Evolutionary conservation across 73 alveolate genomes (phyloP), one percentile per base, ranked within the genome.

Genomic region (Paramecium tetraurelia): DNA sequence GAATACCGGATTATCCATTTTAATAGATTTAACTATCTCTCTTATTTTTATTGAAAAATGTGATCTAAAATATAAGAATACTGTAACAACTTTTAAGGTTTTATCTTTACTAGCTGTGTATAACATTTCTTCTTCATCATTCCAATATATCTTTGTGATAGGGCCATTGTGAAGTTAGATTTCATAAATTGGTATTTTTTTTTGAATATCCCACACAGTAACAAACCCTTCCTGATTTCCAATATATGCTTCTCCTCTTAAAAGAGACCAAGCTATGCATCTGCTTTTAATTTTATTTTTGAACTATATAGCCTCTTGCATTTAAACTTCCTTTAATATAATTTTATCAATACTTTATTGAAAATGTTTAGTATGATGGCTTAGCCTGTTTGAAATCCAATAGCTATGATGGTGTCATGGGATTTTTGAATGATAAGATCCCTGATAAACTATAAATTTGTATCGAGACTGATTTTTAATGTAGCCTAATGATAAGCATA

Each of bases 211-310:
- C 90, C 90, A 80, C 7, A 80, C 75, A 31, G 90, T 80, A 21
- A 80, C 70, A 80, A n/a, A 40, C n/a, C 90, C 90, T 35, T 80
- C 90, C 10, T 80, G 14, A 48, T 80, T 80, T 48, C 90, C 90
- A 4, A 80, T 80, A 16, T 22, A 80, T 14, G 46, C 90, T 44
- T 80, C 90, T 24, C 77, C 75, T 80, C 90, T 80, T 11, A 27
- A 44, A 22, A 27, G 63, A 14, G 90, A 80, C 90, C 76, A 80
- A 18, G 75, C 90, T 0, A 80, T 44, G 20, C 90, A 80, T 46
- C 90, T 40, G 24, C 90, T 80, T 31, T 80, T 80, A 22, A 22
- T 22, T 80, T 80, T 80, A 80, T 46, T 80, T 80, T 80, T 80
- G 33, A 80, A 80, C 20, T 59, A 16, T n/a, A 57, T 20, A 20